phyloP scores from a whole-genome alignment of 106 monocot genomes.

The Apostasia ramifera region DNA sequence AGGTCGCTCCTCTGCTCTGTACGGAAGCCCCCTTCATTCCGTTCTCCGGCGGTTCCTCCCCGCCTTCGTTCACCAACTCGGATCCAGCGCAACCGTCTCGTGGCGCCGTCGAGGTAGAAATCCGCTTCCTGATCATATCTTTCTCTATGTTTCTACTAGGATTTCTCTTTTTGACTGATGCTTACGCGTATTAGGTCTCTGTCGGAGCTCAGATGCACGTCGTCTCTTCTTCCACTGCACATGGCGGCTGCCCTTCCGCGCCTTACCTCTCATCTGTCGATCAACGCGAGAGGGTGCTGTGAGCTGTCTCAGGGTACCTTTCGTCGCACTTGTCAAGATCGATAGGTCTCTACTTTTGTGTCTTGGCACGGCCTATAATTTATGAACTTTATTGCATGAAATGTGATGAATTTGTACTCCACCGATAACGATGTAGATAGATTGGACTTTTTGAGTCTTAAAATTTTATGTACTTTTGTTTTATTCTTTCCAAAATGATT shows the following conservation, averaged over 20 bases:
- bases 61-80: conserved; percentile 15
- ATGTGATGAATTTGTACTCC: neutral
- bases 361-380: conserved; percentile 12
- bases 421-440: neutral
- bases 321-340: conserved; percentile 85
- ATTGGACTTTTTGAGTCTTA: neutral
- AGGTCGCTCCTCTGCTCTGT: conserved; percentile 38
- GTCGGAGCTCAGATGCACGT: conserved; percentile 38
- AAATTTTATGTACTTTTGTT: neutral
- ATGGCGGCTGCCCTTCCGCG: conserved; percentile 34
- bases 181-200: conserved; percentile 22
- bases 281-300: conserved; percentile 70
- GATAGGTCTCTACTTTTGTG: conserved; percentile 46
- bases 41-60: conserved; percentile 16
- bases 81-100: conserved; percentile 22
- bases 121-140: neutral
- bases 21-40: conserved; percentile 29
- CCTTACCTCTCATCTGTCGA: conserved; percentile 65
- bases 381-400: neutral
- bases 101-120: conserved; percentile 31
- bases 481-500: conserved; percentile 12
- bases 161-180: neutral
- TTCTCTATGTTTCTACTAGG: neutral
- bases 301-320: conserved; percentile 93
- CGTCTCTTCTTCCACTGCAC: conserved; percentile 64